Evolutionary conservation across 495 filamentous ascomycete genomes (phyloP).

Genomic region (Acidiella bohemica): DNA sequence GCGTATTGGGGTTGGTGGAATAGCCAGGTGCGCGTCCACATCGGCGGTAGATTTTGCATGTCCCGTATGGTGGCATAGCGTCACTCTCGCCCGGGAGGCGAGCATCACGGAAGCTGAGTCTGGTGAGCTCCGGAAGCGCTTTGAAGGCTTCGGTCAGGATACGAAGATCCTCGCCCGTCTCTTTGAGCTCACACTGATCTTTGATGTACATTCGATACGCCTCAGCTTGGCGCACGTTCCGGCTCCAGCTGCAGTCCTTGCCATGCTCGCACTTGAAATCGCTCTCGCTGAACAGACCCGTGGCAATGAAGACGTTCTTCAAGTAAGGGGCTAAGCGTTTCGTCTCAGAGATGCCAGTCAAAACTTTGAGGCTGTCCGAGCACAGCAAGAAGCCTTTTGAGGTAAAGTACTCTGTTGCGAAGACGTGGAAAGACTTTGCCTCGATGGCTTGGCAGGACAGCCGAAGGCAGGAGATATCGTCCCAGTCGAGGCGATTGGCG

Average conservation of each 20-base stretch:
- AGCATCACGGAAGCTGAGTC: neutral
- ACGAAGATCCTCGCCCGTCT: slow-evolving; percentile 2
- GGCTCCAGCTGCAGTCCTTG: slow-evolving; percentile 4
- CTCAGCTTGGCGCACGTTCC: slow-evolving; percentile 4
- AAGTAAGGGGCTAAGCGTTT: slow-evolving; percentile 6
- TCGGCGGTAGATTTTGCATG: neutral
- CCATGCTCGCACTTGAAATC: slow-evolving; percentile 6
- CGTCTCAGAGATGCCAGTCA: slow-evolving; percentile 5
- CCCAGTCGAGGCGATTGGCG: slow-evolving; percentile 6
- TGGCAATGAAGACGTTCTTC: slow-evolving; percentile 7
- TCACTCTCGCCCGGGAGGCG: neutral
- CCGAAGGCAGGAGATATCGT: slow-evolving; percentile 13
- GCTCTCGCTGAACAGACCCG: slow-evolving; percentile 7
- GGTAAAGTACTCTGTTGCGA: slow-evolving; percentile 13
- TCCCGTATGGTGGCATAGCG: neutral
- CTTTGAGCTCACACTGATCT: slow-evolving; percentile 9
- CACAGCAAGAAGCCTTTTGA: slow-evolving; percentile 13
- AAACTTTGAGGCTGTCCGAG: slow-evolving; percentile 12
- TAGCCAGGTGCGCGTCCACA: neutral
- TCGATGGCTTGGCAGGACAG: slow-evolving; percentile 8
- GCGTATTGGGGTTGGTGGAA: neutral
- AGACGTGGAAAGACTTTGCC: slow-evolving; percentile 13
- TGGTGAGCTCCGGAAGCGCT: slow-evolving; percentile 1
- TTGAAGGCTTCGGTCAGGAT: slow-evolving; percentile 10
- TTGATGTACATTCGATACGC: slow-evolving; percentile 4